A percentile compares a stretch with the other conserved stretches of the same genome.
Conservation (phyloP, 352 stramenopile species). For the Globisporangium lucens region DNA sequence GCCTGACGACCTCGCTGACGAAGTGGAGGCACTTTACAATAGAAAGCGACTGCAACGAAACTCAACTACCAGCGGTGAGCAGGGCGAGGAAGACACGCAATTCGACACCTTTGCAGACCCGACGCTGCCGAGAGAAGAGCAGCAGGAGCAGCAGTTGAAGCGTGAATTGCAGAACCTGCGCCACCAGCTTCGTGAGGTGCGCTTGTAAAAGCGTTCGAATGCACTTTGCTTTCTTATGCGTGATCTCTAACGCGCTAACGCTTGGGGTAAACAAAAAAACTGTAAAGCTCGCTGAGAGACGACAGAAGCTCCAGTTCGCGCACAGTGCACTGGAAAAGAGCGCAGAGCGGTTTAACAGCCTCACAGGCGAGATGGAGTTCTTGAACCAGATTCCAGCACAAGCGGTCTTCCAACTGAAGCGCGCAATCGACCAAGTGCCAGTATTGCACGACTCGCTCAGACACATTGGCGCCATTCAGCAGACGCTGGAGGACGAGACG, state of each 20-base stretch:
- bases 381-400: conserved; percentile 39
- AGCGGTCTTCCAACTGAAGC: conserved; percentile 44
- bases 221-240: neutral
- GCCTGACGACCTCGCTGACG: conserved; percentile 36
- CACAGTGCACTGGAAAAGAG: conserved; percentile 34
- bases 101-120: neutral
- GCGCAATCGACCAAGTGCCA: conserved; percentile 38
- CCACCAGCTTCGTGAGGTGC: conserved; percentile 1
- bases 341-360: conserved; percentile 32
- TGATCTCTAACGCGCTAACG: too few species aligned
- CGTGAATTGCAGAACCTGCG: neutral
- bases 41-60: conserved; percentile 15
- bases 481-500: conserved; percentile 41
- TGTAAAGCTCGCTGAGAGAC: neutral
- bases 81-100: conserved; percentile 12
- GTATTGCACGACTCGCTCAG: conserved; percentile 42
- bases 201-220: neutral
- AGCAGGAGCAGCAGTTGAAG: neutral
- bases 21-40: conserved; percentile 37
- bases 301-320: conserved; percentile 16
- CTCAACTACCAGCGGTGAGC: conserved; percentile 10
- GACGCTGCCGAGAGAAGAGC: neutral
- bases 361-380: conserved; percentile 40
- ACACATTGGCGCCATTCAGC: conserved; percentile 45
- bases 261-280: too few species aligned